Evolutionary conservation across 2,329 filamentous ascomycete genomes (phyloP), one percentile per base, ranked within the genome.

Genomic region (Sporothrix euskadiensis): DNA sequence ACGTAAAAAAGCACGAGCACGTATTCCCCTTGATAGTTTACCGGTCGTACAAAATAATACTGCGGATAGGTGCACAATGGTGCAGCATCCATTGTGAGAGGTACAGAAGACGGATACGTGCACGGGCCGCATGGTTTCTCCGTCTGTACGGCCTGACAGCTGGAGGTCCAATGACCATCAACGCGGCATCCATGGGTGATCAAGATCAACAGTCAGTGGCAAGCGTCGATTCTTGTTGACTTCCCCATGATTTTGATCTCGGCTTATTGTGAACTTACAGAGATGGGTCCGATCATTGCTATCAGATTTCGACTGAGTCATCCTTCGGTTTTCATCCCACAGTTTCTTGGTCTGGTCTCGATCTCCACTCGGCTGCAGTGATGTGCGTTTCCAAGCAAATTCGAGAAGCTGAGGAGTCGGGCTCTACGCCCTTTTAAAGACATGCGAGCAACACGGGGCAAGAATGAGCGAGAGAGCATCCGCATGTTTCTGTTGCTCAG

Each of bases 331-430:
- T 44, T 56, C n/a, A 26, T 26, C 52, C 9, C 49, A 22, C 44
- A 49, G 44, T 49, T 49, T 14, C 14, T 49, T 16, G 44, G 14
- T 19, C 35, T 35, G 35, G 52, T 56, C 7, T 56, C 10, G 22
- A 56, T 66, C 63, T 19, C 63, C 63, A 66, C 63, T 66, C 14
- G 7, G 41, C 12, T 49, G 63, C 63, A 66, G 63, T 22, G 63
- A 65, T 32, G 7, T 49, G 44, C 44, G 12, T 49, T 7, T 26
- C 63, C 35, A 5, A 8, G 19, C 26, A 26, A 2, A 22, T 22
- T 22, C 26, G 4, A 49, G 22, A 10, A 22, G 49, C 14, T 7
- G 39, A 14, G 3, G 14, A 39, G 63, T 14, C 26, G 10, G 32
- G 4, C 61, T 30, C 12, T 47, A 22, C 65, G 65, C 44, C 65